Conservation (phyloP, 208 protist genomes). For the Trypanosoma grayi region DNA sequence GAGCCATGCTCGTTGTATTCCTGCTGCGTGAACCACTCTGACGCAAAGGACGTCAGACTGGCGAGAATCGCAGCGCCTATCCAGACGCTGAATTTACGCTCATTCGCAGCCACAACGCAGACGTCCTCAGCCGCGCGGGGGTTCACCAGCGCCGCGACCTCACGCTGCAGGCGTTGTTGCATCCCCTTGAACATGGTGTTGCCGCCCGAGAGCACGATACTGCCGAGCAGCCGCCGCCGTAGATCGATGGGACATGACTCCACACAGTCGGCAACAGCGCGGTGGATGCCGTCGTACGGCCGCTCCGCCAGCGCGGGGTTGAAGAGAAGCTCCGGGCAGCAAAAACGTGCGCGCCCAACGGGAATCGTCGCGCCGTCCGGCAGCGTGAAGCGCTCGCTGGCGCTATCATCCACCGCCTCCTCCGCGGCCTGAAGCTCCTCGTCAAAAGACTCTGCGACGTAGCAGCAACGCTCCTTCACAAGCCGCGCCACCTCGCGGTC, state of each 20-base stretch:
- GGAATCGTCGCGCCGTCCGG: constrained; percentile 92
- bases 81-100: constrained; percentile 97
- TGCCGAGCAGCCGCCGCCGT: constrained; percentile 94
- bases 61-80: constrained; percentile 98
- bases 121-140: constrained; percentile 93
- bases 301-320: constrained; percentile 93
- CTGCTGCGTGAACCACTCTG: constrained; percentile 98
- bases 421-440: constrained; percentile 84
- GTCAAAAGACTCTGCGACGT: constrained; percentile 94
- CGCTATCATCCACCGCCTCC: neutral
- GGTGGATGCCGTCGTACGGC: constrained; percentile 85
- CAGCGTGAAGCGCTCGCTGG: constrained; percentile 85
- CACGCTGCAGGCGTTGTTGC: constrained; percentile 95
- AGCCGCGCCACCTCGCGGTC: constrained; percentile 95
- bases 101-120: constrained; percentile 94
- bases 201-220: constrained; percentile 95
- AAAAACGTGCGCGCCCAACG: constrained; percentile 79
- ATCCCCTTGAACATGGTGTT: constrained; percentile 96
- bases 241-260: constrained; percentile 95
- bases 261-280: constrained; percentile 95
- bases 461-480: constrained; percentile 94
- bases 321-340: constrained; percentile 97
- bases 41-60: constrained; percentile 94
- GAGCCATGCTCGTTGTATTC: constrained; percentile 98
- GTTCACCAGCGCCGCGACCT: constrained; percentile 78